A percentile compares a stretch with the other conserved stretches of the same genome.
Evolutionary conservation across 495 filamentous ascomycete species (phyloP).

Genomic region (Bathelium albidoporum): DNA sequence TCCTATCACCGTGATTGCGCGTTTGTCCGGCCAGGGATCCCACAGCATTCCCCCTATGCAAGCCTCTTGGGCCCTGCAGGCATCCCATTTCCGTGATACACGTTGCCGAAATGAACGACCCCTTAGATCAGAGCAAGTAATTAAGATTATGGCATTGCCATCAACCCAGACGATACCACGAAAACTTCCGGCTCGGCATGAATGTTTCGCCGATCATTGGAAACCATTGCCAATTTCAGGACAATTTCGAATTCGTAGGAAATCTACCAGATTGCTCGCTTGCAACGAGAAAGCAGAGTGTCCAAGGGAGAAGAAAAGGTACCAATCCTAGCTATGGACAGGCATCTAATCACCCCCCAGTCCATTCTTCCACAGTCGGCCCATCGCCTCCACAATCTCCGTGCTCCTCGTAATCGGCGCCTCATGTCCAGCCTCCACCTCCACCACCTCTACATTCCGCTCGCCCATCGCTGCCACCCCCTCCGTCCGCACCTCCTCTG

Average conservation of each 20-base stretch:
- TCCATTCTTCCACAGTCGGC: slow-evolving; percentile 24
- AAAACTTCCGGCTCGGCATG: neutral
- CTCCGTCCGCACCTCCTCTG: slow-evolving; percentile 48
- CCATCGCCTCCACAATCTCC: slow-evolving; percentile 40
- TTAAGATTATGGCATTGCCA: too few species aligned
- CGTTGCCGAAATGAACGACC: neutral
- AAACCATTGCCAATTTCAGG: neutral
- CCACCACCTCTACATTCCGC: slow-evolving; percentile 37
- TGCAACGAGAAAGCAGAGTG: neutral
- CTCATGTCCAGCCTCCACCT: slow-evolving; percentile 47
- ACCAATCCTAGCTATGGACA: neutral
- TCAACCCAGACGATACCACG: neutral
- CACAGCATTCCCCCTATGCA: neutral
- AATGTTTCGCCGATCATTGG: neutral
- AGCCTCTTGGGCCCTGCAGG: neutral
- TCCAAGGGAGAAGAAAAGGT: neutral
- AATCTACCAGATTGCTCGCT: neutral
- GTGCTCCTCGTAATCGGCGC: slow-evolving; percentile 45
- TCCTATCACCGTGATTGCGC: neutral
- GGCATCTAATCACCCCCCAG: neutral
- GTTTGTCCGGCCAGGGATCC: neutral
- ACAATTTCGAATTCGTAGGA: too few species aligned
- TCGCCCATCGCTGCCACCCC: slow-evolving; percentile 38
- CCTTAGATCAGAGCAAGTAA: neutral
- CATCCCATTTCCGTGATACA: neutral